Conservation (phyloP, 176 grass and related monocot species). For the Eragrostis nindensis region DNA sequence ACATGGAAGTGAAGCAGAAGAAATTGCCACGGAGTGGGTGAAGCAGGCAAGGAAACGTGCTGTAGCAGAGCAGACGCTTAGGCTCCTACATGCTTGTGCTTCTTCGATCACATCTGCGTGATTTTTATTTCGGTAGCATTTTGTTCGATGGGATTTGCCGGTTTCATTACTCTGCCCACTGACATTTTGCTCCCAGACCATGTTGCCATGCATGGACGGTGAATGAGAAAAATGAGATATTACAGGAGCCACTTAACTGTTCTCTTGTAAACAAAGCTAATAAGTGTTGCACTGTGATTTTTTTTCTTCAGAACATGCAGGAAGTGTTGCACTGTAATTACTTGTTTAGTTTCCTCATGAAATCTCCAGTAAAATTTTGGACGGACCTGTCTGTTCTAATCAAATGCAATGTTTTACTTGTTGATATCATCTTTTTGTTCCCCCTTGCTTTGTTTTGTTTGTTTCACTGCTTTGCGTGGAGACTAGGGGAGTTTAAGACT, state of each 20-base stretch:
- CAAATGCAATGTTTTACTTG: neutral
- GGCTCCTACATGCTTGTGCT: constrained; percentile 83
- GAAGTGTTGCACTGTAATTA: constrained; percentile 39
- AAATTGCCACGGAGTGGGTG: constrained; percentile 72
- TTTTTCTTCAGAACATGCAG: too few relatives aligned
- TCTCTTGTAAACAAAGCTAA: constrained; percentile 45
- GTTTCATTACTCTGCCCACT: constrained; percentile 10
- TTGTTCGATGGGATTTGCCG: neutral
- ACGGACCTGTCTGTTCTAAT: neutral
- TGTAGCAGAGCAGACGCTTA: constrained; percentile 85
- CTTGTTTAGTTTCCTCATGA: constrained; percentile 12
- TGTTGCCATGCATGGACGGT: constrained; percentile 34
- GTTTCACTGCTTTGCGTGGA: neutral
- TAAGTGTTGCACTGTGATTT: too few relatives aligned
- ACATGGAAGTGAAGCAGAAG: constrained; percentile 71
- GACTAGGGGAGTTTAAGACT: neutral
- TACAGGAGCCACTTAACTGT: constrained; percentile 12
- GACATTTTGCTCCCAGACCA: constrained; percentile 23
- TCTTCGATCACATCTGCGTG: constrained; percentile 70
- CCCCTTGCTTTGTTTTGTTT: neutral
- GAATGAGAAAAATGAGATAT: constrained; percentile 22
- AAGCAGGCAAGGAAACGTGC: constrained; percentile 75
- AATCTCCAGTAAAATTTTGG: constrained; percentile 15
- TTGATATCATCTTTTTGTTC: neutral
- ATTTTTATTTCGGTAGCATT: constrained; percentile 5